These are phyloP conservation scores for Trichoderma asperellum DNA, from an alignment of 2,329 filamentous ascomycete species.

Conservation along the genomic window DNA sequence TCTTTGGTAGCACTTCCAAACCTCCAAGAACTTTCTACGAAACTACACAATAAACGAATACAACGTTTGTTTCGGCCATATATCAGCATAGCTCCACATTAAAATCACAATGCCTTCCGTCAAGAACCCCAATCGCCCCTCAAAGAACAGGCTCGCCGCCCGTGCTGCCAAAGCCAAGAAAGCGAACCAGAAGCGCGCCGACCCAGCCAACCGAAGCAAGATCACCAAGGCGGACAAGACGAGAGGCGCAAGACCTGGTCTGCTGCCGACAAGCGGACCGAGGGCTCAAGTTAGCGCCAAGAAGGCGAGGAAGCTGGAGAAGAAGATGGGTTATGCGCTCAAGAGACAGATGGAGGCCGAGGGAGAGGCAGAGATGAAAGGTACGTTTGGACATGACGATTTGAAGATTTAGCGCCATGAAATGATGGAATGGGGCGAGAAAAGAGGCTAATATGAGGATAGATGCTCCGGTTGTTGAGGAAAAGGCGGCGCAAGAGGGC, in stretches of 20 bases:
- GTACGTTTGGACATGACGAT: constrained; percentile 37
- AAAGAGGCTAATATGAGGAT: neutral
- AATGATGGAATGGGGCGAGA: neutral
- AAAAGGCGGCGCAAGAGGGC: constrained; percentile 28
- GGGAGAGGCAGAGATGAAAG: constrained; percentile 56
- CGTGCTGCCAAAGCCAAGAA: constrained; percentile 51
- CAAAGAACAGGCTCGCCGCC: constrained; percentile 56
- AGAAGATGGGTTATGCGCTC: constrained; percentile 56
- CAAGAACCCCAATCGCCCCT: constrained; percentile 62
- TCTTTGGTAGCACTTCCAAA: neutral
- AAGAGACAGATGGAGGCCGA: constrained; percentile 56
- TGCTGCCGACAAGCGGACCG: constrained; percentile 61
- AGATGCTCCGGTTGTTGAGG: constrained; percentile 33
- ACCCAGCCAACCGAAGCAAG: constrained; percentile 45
- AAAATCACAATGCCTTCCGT: constrained; percentile 54
- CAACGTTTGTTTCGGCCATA: neutral
- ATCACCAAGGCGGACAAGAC: constrained; percentile 48
- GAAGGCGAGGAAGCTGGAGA: constrained; percentile 60
- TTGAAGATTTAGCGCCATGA: neutral
- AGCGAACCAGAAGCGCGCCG: constrained; percentile 48
- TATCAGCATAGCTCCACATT: neutral
- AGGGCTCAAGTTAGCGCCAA: constrained; percentile 56
- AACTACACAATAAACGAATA: neutral
- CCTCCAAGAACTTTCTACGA: neutral
- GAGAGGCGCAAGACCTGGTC: constrained; percentile 56